Evolutionary conservation across 305 asterid genomes (phyloP), one percentile per base, ranked within the genome.

Genomic region (Fraxinus nigra): DNA sequence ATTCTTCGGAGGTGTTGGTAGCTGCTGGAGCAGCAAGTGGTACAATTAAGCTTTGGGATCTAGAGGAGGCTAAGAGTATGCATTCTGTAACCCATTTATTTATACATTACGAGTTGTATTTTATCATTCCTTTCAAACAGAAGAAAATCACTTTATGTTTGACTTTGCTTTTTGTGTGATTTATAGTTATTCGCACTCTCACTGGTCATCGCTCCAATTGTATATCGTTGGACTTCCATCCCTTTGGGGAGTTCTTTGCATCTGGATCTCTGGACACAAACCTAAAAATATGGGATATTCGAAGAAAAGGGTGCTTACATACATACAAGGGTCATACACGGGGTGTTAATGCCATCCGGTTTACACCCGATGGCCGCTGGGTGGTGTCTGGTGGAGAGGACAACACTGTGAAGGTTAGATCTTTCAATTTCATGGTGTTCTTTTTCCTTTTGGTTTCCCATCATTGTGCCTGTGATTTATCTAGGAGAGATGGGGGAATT

Each of bases 11-110:
- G 89, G 95, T 89, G 38, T 89, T 96, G 90, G 98, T 96, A 77
- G 99, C 98, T 90, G 99, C 98, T 38, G 98, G 98, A 81, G 95
- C 99, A 82, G 98, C 99, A 63, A 96, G 98, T 86, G 98, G 98
- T 72, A 96, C 99, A 81, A 88, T 96, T 89, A 96, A 96, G 91
- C 98, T 96, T 81, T 96, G 97, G 98, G 99, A 96, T 88, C 90
- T 96, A 85, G 99, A 94, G 90, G 99, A 96, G 92, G 99, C 99
- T 82, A 96, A 94, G 92, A 90, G 99, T 96, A 93, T 85, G 91
- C 82, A 77, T 85, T 80, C 78, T 85, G 77, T 79, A 34, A 51
- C 76, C 34, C 78, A 33, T 65, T 77, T 79, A 40, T 54, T 30
- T 2, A 74, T 72, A 37, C 85, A 33, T 26, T 22, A 9, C 24